Evolutionary conservation across 371 early-diverging fungal genomes (phyloP).

Genomic region (Lichtheimia ramosa): DNA sequence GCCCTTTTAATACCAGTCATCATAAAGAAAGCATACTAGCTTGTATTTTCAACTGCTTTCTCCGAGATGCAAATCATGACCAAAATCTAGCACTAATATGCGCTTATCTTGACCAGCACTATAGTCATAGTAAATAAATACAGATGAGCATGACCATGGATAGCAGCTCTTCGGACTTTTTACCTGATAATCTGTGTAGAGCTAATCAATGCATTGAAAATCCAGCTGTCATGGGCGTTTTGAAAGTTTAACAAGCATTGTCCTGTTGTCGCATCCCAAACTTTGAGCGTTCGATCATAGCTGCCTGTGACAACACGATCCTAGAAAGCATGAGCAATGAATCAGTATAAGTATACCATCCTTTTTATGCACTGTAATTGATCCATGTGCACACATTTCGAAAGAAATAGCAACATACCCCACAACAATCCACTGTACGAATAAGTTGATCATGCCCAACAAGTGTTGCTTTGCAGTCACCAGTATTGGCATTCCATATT

Average conservation of each 20-base stretch:
- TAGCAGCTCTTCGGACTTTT: not conserved
- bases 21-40: not conserved
- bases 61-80: conserved; percentile 26
- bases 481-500: conserved; percentile 91
- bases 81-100: conserved; percentile 80
- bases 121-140: not conserved
- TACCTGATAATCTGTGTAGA: conserved; percentile 72
- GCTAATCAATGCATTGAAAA: conserved; percentile 87
- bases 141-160: not conserved
- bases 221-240: conserved; percentile 87
- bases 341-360: too few relatives aligned
- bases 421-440: conserved; percentile 79
- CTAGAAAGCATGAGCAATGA: conserved; percentile 5
- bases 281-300: conserved; percentile 94
- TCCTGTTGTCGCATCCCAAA: conserved; percentile 77
- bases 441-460: conserved; percentile 91
- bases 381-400: not conserved
- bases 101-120: conserved; percentile 63
- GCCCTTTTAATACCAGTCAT: not conserved
- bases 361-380: not conserved
- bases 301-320: conserved; percentile 49
- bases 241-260: conserved; percentile 58
- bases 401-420: conserved; percentile 53
- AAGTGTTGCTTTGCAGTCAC: conserved; percentile 70
- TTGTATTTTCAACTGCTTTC: not conserved